Evolutionary conservation across 306 rosid species (phyloP), one percentile per base, ranked within the genome.

Genomic region (Acacia melanoxylon): DNA sequence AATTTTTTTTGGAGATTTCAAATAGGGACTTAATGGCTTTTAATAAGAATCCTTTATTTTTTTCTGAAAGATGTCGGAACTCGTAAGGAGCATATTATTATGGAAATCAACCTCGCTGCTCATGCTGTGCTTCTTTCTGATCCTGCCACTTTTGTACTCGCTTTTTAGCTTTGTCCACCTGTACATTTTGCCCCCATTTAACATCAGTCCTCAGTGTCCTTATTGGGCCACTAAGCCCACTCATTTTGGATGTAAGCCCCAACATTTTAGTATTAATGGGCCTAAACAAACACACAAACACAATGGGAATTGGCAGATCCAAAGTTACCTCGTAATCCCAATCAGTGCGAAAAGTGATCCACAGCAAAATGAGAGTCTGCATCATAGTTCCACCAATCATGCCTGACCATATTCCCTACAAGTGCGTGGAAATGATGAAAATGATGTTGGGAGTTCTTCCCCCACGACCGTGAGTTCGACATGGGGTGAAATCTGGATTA

Each of bases 381-480:
- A 86, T 67, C 76, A 86, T 0, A 10, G 92, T 89, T 71, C 96
- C 97, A 8, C 97, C 93, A 10, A 93, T 91, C 97, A 93, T 91
- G n/a, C 96, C 97, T 0, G 89, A 76, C 97, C 97, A 93, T 73
- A 93, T 89, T 37, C 97, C 97, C 95, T 86, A 2, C 33, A n/a
- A n/a, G n/a, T n/a, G n/a, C n/a, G n/a, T n/a, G n/a, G n/a, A n/a
- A n/a, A n/a, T n/a, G n/a, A n/a, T n/a, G n/a, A n/a, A n/a, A n/a
- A n/a, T n/a, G n/a, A n/a, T n/a, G n/a, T n/a, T n/a, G n/a, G n/a
- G n/a, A n/a, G n/a, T n/a, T n/a, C n/a, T n/a, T n/a, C n/a, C n/a
- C n/a, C n/a, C n/a, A n/a, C n/a, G n/a, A n/a, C n/a, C n/a, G n/a
- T n/a, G n/a, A n/a, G n/a, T n/a, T n/a, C n/a, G n/a, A n/a, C n/a